Evolutionary conservation across 805 yeast species (phyloP).

Genomic region (Metschnikowia amazonensis): DNA sequence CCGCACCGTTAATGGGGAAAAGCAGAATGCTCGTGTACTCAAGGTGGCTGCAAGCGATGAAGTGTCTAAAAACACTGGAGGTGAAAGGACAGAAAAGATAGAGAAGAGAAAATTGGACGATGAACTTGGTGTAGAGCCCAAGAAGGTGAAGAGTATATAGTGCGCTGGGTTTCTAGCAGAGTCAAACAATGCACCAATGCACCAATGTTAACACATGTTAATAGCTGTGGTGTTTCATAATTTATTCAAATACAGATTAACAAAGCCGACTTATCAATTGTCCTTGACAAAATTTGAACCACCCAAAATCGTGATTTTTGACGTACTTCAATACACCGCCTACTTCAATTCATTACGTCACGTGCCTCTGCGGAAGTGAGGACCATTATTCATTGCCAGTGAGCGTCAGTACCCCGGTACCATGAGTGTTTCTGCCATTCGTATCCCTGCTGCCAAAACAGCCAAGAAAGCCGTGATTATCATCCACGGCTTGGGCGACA

Average conservation of each 20-base stretch:
- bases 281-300: too few species aligned
- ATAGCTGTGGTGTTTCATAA: too few species aligned
- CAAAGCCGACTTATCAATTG: too few species aligned
- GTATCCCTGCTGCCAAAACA: slow-evolving; percentile 26
- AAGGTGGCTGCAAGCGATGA: slow-evolving; percentile 35
- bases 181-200: too few species aligned
- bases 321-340: too few species aligned
- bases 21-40: slow-evolving; percentile 35
- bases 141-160: slow-evolving; percentile 2
- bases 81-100: not conserved
- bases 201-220: too few species aligned
- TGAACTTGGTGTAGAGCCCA: not conserved
- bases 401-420: not conserved
- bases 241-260: too few species aligned
- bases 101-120: slow-evolving; percentile 2
- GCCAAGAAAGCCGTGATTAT: slow-evolving; percentile 60
- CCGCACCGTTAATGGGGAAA: slow-evolving; percentile 78
- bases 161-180: too few species aligned
- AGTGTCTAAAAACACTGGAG: slow-evolving; percentile 13
- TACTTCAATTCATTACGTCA: too few species aligned
- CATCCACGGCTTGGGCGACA: slow-evolving; percentile 88
- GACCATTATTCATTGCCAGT: not conserved
- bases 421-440: slow-evolving; percentile 24
- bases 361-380: slow-evolving; percentile 1
- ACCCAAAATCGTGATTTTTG: too few species aligned